A percentile compares a stretch with the other conserved stretches of the same genome.
Conservation (phyloP, 177 flowering plant genomes). For the Vitis hybrid region DNA sequence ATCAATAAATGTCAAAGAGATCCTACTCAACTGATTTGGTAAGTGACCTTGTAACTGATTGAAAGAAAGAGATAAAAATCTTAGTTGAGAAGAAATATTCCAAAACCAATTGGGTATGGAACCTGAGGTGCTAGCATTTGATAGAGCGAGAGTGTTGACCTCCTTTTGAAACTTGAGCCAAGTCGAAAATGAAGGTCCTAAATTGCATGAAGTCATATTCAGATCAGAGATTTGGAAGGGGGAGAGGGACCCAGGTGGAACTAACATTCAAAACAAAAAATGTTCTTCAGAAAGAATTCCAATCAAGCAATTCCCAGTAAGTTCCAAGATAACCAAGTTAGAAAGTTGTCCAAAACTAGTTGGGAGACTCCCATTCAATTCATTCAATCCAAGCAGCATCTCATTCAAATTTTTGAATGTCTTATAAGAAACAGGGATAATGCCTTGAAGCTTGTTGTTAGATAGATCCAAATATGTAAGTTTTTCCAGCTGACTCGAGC, state of each 20-base stretch:
- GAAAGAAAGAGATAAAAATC: constrained; percentile 30
- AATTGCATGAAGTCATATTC: neutral
- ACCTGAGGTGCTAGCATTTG: constrained; percentile 38
- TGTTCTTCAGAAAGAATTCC: too few relatives aligned
- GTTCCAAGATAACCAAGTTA: too few relatives aligned
- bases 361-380: constrained; percentile 25
- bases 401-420: constrained; percentile 14
- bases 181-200: constrained; percentile 29
- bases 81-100: constrained; percentile 36
- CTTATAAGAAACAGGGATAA: too few relatives aligned
- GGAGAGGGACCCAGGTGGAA: too few relatives aligned
- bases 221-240: too few relatives aligned
- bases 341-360: too few relatives aligned
- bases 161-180: constrained; percentile 29
- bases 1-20: constrained; percentile 30
- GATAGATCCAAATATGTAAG: too few relatives aligned
- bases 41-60: constrained; percentile 40
- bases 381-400: constrained; percentile 27
- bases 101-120: constrained; percentile 54
- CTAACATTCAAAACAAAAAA: too few relatives aligned
- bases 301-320: too few relatives aligned
- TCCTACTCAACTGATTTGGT: constrained; percentile 31
- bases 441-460: too few relatives aligned
- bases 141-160: constrained; percentile 18
- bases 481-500: too few relatives aligned